Conservation (phyloP, 371 early-diverging fungal species). For the Apophysomyces sp. region DNA sequence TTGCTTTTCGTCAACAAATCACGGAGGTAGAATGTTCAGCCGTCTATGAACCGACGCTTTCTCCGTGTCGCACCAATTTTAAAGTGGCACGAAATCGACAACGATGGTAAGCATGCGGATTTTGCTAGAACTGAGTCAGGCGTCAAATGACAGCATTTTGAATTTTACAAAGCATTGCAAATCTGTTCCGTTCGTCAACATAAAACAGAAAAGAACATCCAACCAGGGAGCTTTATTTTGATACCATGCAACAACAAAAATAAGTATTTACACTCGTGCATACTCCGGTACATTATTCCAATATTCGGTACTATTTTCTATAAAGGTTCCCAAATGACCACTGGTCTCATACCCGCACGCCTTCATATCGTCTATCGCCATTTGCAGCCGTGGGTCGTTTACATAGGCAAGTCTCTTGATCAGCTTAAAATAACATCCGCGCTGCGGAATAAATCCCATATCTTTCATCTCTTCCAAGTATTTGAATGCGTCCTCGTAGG, state of each 20-base stretch:
- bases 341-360: conserved; percentile 52
- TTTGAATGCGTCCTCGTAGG: conserved; percentile 76
- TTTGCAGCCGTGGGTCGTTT: conserved; percentile 61
- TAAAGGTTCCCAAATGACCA: background rate
- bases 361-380: conserved; percentile 71
- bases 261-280: no score
- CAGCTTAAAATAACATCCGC: conserved; percentile 57
- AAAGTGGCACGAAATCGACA: no score
- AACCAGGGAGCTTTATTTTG: no score
- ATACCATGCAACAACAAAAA: no score
- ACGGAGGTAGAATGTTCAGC: background rate
- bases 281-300: background rate
- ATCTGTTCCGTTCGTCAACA: no score
- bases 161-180: no score
- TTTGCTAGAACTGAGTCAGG: no score
- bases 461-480: conserved; percentile 76
- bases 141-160: no score
- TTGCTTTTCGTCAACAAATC: background rate
- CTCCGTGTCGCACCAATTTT: no score
- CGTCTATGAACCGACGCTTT: background rate
- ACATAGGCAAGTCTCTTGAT: conserved; percentile 60
- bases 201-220: no score
- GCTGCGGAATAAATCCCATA: conserved; percentile 54
- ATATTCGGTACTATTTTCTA: background rate
- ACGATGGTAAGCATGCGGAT: no score